phyloP scores from a whole-genome alignment of 2,329 filamentous ascomycete species.

The Microsporum audouinii region DNA sequence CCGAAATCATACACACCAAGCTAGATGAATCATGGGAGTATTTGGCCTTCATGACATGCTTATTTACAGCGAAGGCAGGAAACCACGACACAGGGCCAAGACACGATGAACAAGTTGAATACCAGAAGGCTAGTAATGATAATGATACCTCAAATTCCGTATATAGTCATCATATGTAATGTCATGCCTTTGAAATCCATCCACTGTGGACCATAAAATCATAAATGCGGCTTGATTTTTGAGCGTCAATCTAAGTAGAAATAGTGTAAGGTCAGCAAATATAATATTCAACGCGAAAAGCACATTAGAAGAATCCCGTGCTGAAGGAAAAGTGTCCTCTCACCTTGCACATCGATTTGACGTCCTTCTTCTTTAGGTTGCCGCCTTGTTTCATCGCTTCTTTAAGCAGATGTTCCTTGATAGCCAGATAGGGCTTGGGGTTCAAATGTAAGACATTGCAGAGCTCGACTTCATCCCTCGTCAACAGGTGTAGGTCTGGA shows the following conservation, averaged over 20 bases:
- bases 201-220: conserved; percentile 91
- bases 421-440: conserved; percentile 87
- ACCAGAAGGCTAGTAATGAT: neutral
- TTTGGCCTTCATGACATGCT: neutral
- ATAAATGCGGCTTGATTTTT: conserved; percentile 76
- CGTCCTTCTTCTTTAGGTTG: conserved; percentile 83
- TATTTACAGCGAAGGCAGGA: neutral
- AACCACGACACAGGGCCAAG: neutral
- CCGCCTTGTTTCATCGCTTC: conserved; percentile 86
- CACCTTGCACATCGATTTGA: conserved; percentile 65
- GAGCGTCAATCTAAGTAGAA: conserved; percentile 55
- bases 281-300: neutral
- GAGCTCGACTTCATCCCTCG: conserved; percentile 70
- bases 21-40: neutral
- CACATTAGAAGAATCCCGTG: neutral
- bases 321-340: conserved; percentile 8
- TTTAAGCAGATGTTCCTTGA: conserved; percentile 85
- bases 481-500: conserved; percentile 70
- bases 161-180: neutral
- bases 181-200: conserved; percentile 77
- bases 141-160: neutral
- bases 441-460: conserved; percentile 75
- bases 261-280: neutral
- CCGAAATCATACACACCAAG: neutral
- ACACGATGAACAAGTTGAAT: neutral